Evolutionary conservation across 176 grass and related monocot species (phyloP), one percentile per base, ranked within the genome.

Genomic region (Ananas comosus): DNA sequence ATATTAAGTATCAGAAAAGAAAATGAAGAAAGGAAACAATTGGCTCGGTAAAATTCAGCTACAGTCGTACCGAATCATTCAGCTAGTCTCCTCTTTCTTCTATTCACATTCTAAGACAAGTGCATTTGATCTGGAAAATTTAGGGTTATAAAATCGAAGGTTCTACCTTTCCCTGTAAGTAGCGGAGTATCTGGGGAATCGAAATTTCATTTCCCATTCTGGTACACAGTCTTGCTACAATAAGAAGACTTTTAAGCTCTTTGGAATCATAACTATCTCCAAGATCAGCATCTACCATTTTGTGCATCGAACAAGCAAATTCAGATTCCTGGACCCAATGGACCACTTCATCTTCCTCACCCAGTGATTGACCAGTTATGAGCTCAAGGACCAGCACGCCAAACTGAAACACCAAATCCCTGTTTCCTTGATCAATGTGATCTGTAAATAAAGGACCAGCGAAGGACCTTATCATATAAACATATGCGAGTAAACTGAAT

Each of bases 201-300:
- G 90, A 91, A 59, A 88, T 64, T 24, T 51, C 81, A 50, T 73
- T 76, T 64, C 74, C 80, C 22, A 25, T 74, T 51, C 74, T 86
- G n/a, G 87, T 94, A 79, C 95, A 99, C 6, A 94, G 70, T 83
- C 95, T 93, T 13, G 87, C 90, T 33, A 93, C 75, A 70, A 82
- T 64, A 11, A 99, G 71, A 74, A 99, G 85, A 72, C 84, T 81
- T 71, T 88, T 69, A 65, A 99, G 87, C 75, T 99, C 90, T 22
- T 77, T 79, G 51, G 82, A 87, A 66, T 93, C 84, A 70, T 93
- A 93, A 68, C 58, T 81, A 51, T 85, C 78, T 13, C 89, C 90
- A 53, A 94, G 91, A 76, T 94, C 95, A n/a, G 87, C 80, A 76
- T 99, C 95, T 67, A 99, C 90, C 90, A 99, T 99, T 69, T 80